Base-by-base conservation (phyloP, 2,329 filamentous ascomycete species). In the Dothiorella sarmentorum region DNA sequence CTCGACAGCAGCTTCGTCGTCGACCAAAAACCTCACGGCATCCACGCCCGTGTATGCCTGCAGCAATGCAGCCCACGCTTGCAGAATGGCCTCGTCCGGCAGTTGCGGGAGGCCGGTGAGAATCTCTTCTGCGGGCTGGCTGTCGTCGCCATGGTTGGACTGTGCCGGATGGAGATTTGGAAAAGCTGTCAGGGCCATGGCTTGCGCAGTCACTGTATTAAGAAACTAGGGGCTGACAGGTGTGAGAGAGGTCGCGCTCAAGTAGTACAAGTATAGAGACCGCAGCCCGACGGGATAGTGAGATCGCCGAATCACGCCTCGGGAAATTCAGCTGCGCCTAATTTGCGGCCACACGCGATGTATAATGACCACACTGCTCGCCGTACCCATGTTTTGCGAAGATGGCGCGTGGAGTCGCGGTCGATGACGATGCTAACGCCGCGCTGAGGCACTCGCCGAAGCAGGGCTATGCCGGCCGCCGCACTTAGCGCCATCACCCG, bases 61-160 rank as follows among this genome's bases (percentile, higher is more conserved):
- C 40, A 65, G 42, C 27, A 65, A 27, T 7, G 37, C 24, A 15
- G 63, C 63, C 61, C 61, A 65, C 13, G 61, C 49, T 26, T 56
- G 29, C 35, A 62, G 15, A 7, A 65, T 18, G 22, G 26, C 51
- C 31, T 63, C 61, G 35, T 62, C 55, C 10, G 61, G 58, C 35
- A 58, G 18, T 24, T 49, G 58, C 20, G 47, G 55, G 9, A 56
- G 53, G 29, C 20, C 29, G 11, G 35, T 15, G 15, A 53, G 55
- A 38, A 29, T 38, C 31, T 33, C 60, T 58, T 31, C 44, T 24
- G 33, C 56, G n/a, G 40, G 11, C 11, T 29, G 37, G 27, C 40
- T 4, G 24, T n/a, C 27, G 13, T 47, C 37, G 11, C 17, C 38
- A 9, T 4, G 18, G 1, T 6, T 13, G 7, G 24, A 22, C 20